A percentile compares a stretch with the other conserved stretches of the same genome.
These are phyloP conservation scores for Vaccinium macrocarpon DNA, from an alignment of 148 eudicot species.

Conservation along the genomic window DNA sequence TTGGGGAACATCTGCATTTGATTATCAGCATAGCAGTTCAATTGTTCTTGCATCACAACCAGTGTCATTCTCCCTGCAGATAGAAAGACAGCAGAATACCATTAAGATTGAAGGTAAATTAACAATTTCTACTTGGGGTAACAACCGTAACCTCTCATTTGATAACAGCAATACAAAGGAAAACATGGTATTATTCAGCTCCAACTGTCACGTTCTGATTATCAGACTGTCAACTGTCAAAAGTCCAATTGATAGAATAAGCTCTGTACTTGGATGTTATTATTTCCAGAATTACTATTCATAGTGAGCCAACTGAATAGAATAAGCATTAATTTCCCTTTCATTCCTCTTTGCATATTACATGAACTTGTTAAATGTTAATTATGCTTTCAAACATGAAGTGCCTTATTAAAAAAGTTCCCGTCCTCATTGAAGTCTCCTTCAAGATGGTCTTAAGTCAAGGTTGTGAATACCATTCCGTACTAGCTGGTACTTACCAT, in stretches of 20 bases:
- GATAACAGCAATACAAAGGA: not conserved
- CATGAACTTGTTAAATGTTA: not conserved
- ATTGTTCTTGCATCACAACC: slow-evolving; percentile 13
- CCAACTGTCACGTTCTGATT: not conserved
- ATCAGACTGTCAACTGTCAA: not conserved
- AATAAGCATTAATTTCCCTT: not conserved
- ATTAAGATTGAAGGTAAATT: not conserved
- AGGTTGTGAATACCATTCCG: no score
- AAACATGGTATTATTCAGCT: not conserved
- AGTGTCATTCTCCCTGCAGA: slow-evolving; percentile 16
- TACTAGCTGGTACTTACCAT: no score
- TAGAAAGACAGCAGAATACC: not conserved
- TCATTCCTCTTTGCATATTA: not conserved
- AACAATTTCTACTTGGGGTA: not conserved
- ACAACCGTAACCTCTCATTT: not conserved
- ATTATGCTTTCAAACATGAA: not conserved
- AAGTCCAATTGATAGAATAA: not conserved
- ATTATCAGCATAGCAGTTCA: slow-evolving; percentile 10
- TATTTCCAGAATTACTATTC: not conserved
- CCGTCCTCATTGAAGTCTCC: not conserved
- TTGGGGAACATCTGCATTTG: not conserved
- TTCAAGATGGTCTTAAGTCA: no score
- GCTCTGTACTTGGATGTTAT: no score
- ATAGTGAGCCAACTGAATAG: not conserved
- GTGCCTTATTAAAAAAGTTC: not conserved